phyloP scores from a whole-genome alignment of 2,329 filamentous ascomycete species.

The Paecilomyces sp. region DNA sequence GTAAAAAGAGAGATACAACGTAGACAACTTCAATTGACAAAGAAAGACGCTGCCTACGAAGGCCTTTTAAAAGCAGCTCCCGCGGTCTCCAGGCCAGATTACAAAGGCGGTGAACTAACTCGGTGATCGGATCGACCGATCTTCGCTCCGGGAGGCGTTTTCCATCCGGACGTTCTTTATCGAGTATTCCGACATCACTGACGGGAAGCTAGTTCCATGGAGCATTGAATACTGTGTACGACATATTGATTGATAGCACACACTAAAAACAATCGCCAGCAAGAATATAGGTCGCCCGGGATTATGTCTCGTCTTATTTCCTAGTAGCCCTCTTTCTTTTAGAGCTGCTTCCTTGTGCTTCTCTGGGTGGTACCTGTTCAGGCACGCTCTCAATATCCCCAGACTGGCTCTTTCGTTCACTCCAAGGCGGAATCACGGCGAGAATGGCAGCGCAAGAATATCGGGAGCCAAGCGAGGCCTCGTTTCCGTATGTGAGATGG shows the following conservation, averaged over 20 bases:
- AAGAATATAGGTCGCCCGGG: neutral
- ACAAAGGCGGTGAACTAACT: neutral
- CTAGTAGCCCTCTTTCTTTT: neutral
- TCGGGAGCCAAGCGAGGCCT: slow-evolving; percentile 4
- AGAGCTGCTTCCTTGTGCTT: neutral
- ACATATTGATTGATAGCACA: too few relatives aligned
- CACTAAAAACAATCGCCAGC: too few relatives aligned
- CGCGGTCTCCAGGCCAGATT: neutral
- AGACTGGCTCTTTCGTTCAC: neutral
- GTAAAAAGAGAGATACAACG: neutral
- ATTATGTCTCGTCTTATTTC: neutral
- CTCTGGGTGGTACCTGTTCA: neutral
- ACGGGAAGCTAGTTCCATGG: neutral
- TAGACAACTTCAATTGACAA: neutral
- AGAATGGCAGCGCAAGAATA: slow-evolving; percentile 19
- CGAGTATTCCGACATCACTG: neutral
- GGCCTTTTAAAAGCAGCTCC: neutral
- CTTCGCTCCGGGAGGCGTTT: neutral
- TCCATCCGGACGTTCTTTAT: neutral
- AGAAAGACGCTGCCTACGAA: neutral
- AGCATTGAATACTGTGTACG: neutral
- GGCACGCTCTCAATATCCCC: neutral
- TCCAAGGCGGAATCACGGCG: slow-evolving; percentile 14
- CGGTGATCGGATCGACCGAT: neutral
- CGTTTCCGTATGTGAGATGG: slow-evolving; percentile 16